Conservation (phyloP, 2,329 filamentous ascomycete species). For the Cladobotryum protrusum region DNA sequence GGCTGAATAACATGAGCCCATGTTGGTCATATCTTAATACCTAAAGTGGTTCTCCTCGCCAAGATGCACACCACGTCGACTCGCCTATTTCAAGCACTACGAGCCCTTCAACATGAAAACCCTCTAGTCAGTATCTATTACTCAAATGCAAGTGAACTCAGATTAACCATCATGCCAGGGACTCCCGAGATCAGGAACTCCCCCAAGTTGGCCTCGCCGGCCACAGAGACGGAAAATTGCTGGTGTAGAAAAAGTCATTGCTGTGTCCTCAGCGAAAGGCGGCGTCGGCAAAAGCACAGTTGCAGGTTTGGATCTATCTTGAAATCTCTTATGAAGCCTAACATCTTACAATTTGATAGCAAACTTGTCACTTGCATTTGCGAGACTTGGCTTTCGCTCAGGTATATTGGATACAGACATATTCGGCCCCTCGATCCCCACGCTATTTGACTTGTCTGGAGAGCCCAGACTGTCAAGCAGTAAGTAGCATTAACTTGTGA, state of each 20-base stretch:
- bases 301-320: constrained; percentile 50
- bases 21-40: no score
- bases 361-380: constrained; percentile 83
- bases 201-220: constrained; percentile 57
- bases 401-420: constrained; percentile 95
- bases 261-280: constrained; percentile 95
- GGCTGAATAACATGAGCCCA: no score
- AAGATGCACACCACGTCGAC: constrained; percentile 33
- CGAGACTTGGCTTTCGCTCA: constrained; percentile 69
- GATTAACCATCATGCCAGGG: constrained; percentile 48
- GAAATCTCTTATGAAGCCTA: not conserved
- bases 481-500: constrained; percentile 33
- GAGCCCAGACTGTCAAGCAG: constrained; percentile 70
- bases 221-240: constrained; percentile 75
- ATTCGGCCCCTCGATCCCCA: constrained; percentile 92
- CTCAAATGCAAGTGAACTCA: no score
- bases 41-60: no score
- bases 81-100: constrained; percentile 30
- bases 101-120: constrained; percentile 64
- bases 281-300: constrained; percentile 98
- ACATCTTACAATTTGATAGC: constrained; percentile 30
- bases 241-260: constrained; percentile 84
- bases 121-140: constrained; percentile 59
- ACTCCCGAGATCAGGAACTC: constrained; percentile 66
- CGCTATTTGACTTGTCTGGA: constrained; percentile 72